Evolutionary conservation across 2,329 filamentous ascomycete species (phyloP).

Genomic region (Pezicula carpinea): DNA sequence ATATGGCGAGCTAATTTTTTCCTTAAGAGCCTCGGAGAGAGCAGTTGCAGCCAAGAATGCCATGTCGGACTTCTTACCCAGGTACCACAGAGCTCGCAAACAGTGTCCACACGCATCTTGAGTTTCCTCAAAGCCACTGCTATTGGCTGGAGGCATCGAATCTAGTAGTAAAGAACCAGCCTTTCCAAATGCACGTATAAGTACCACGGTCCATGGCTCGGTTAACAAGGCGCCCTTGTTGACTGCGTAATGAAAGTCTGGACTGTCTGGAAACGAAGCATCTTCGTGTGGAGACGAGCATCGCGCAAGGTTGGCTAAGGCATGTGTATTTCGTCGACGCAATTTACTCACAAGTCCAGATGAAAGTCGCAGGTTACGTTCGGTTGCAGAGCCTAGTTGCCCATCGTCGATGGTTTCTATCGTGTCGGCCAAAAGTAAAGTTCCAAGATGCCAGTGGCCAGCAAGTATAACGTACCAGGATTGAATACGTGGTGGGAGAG

Average conservation of each 20-base stretch:
- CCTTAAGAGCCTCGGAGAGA: constrained; percentile 27
- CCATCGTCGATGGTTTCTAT: constrained; percentile 45
- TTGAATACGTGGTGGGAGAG: constrained; percentile 47
- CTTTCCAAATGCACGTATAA: constrained; percentile 47
- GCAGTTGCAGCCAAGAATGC: constrained; percentile 34
- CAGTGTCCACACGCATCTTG: constrained; percentile 40
- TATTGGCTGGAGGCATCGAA: constrained; percentile 22
- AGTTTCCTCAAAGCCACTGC: constrained; percentile 15
- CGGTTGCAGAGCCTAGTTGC: constrained; percentile 22
- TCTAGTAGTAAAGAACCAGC: constrained; percentile 34
- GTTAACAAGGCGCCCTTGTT: constrained; percentile 50
- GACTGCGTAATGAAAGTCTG: constrained; percentile 46
- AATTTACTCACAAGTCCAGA: constrained; percentile 35
- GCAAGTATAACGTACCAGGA: constrained; percentile 56
- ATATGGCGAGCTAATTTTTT: too few species aligned
- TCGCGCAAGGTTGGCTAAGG: constrained; percentile 44
- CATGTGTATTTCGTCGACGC: constrained; percentile 37
- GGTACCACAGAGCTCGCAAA: constrained; percentile 46
- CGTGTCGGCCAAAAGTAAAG: constrained; percentile 49
- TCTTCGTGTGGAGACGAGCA: constrained; percentile 34
- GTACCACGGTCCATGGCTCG: constrained; percentile 53
- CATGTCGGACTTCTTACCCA: constrained; percentile 52
- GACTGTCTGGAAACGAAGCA: constrained; percentile 10
- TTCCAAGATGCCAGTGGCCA: constrained; percentile 54
- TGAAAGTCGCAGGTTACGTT: constrained; percentile 23